Base-by-base conservation (phyloP, 176 grass and related monocot species). In the Melocanna baccifera region DNA sequence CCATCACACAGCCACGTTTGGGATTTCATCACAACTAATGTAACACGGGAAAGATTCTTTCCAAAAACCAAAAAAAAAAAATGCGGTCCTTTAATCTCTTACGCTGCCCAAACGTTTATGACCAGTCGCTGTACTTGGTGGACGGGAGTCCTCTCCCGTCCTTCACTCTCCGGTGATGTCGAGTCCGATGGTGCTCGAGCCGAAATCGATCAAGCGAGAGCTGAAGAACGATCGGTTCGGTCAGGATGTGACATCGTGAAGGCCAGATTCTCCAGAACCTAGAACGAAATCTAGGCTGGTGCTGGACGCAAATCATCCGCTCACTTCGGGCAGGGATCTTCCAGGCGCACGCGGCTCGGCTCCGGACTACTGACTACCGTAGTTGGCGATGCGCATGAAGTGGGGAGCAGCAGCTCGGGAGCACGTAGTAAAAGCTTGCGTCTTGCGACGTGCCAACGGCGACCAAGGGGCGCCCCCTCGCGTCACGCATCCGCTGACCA, bases 401-500 rank as follows among this genome's bases (percentile, higher is more conserved):
- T 5, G 1, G 57, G 57, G 37, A 40, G 37, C 37, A 40, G 37
- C 20, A 42, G 36, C 3, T 18, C 20, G 52, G n/a, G 12, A 13
- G n/a, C 0, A 9, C 19, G 69, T 0, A 7, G 67, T 1, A 40
- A 18, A 23, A 26, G 8, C 3, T 3, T 6, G 18, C 43, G 28
- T 22, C 28, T 51, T 10, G n/a, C 26, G 79, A 77, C 63, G 63
- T 25, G 16, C 51, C 73, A 77, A 8, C 80, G 43, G 50, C 55
- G 77, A 11, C 61, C 45, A 8, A 34, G 20, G 19, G 3, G n/a
- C 76, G 12, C 19, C 76, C n/a, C 23, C 57, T 72, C 16, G 40
- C 71, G 78, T 69, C 41, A 53, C 86, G 72, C 79, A 69, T 10
- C 79, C 50, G 62, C 62, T 81, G 71, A 39, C 50, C 20, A 20